Base-by-base conservation (phyloP, 306 rosid genomes). In the Lathyrus tuberosus region DNA sequence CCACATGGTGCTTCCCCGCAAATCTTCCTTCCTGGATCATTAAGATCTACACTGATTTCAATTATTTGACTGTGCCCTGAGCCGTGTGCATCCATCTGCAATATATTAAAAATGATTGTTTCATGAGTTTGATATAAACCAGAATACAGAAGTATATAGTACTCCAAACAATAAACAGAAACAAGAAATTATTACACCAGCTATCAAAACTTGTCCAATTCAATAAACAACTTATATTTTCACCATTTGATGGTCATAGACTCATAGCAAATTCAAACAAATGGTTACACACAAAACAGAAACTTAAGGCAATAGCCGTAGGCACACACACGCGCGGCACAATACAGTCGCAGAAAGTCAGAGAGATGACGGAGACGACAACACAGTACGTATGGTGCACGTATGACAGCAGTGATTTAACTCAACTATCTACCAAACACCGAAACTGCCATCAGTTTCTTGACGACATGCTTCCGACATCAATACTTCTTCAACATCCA, bases 1-100 rank as follows among this genome's bases (percentile, higher is more conserved):
- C 96, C 90, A 67, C 96, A 89, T 2, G 92, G 83, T 37, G 88
- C 90, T 81, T 86, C 90, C 11, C 92, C 88, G 56, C 96, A 89
- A 67, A 84, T 61, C 70, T 89, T 89, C 79, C 82, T 86, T 61
- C 82, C 86, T 12, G 75, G 78, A 43, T 76, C 76, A 53, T 62
- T 62, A 60, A 41, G 3, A 69, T 84, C 86, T 20, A 64, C 73
- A 47, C 77, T 60, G 76, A 89, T 77, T 51, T 89, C 92, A 67
- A 84, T 81, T 53, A 84, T 79, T 71, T 83, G 91, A 1, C 66
- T 46, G 26, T 79, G 58, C 31, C 67, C 78, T 49, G 78, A 71
- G 67, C 56, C 59, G 40, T 81, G 86, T 3, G 60, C 76, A 56
- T 82, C 92, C 92, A 86, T 89, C 90, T 89, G 84, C 78, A 74